Conservation (phyloP, 768 basidiomycete genomes). For the Mycena kentingensis region DNA sequence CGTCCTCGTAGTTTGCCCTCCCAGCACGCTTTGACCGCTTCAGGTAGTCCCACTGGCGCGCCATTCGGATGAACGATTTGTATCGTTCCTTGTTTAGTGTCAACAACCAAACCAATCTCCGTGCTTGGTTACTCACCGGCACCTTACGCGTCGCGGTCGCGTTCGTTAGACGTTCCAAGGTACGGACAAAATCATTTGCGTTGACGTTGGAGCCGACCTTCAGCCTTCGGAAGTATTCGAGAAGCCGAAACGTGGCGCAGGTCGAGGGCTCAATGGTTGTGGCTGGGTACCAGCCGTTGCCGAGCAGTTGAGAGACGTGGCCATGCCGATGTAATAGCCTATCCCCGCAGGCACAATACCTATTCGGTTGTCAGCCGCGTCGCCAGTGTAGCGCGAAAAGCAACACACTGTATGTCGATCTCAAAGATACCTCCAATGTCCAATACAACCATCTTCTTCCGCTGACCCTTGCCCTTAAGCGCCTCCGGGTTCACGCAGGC, state of each 20-base stretch:
- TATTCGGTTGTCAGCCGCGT: conserved; percentile 2
- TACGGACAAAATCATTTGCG: conserved; percentile 12
- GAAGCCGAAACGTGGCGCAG: conserved; percentile 6
- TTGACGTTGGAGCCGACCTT: conserved; percentile 15
- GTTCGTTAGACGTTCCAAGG: conserved; percentile 5
- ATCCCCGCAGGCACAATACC: no score
- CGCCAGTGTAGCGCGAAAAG: conserved; percentile 13
- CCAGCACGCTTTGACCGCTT: conserved; percentile 10
- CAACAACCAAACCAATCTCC: background rate
- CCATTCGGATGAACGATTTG: background rate
- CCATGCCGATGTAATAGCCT: background rate
- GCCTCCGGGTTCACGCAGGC: no score
- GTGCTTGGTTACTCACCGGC: background rate
- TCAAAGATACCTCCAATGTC: no score
- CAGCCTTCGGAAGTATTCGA: conserved; percentile 13
- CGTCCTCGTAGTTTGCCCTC: background rate
- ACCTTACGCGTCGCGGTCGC: background rate
- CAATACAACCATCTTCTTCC: no score
- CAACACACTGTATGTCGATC: no score
- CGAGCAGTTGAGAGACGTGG: conserved; percentile 3
- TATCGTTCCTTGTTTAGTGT: conserved; percentile 5
- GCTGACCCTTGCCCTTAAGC: no score
- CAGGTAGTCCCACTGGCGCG: background rate
- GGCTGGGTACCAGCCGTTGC: conserved; percentile 18
- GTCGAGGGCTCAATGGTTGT: conserved; percentile 10